A percentile compares a stretch with the other conserved stretches of the same genome.
These are phyloP conservation scores for Yamadazyma scolyti DNA, from an alignment of 805 yeast genomes.

Conservation along the genomic window DNA sequence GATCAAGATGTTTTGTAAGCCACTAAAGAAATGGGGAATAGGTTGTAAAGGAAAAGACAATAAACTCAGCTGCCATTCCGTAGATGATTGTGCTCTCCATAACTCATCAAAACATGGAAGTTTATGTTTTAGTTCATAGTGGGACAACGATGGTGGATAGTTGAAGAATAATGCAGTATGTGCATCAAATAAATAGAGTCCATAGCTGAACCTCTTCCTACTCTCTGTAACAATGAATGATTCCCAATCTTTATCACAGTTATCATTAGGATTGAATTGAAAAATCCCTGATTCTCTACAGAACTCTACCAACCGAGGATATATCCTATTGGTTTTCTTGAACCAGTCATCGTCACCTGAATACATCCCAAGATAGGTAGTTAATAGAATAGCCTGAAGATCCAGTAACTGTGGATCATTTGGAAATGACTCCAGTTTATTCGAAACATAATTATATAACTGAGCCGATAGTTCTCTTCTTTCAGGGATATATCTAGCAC, in stretches of 20 bases:
- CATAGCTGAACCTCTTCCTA: not conserved
- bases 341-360: constrained; percentile 1
- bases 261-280: constrained; percentile 1
- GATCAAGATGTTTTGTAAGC: constrained; percentile 1
- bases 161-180: constrained; percentile 1
- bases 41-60: not conserved
- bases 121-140: constrained; percentile 1
- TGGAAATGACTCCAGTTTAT: not conserved
- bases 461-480: not conserved
- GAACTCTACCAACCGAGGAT: not conserved
- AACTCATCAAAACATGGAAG: constrained; percentile 1
- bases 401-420: not conserved
- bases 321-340: not conserved
- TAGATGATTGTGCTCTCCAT: not conserved
- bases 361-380: not conserved
- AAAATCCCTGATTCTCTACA: constrained; percentile 1
- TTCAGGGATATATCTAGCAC: not conserved
- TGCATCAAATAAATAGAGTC: constrained; percentile 1
- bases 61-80: not conserved
- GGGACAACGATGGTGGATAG: constrained; percentile 2
- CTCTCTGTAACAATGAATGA: constrained; percentile 1
- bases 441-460: not conserved
- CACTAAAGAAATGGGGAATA: constrained; percentile 1
- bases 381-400: constrained; percentile 1
- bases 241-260: constrained; percentile 1